Evolutionary conservation across 768 basidiomycete genomes (phyloP).

Genomic region (Kwoniella dejecticola): DNA sequence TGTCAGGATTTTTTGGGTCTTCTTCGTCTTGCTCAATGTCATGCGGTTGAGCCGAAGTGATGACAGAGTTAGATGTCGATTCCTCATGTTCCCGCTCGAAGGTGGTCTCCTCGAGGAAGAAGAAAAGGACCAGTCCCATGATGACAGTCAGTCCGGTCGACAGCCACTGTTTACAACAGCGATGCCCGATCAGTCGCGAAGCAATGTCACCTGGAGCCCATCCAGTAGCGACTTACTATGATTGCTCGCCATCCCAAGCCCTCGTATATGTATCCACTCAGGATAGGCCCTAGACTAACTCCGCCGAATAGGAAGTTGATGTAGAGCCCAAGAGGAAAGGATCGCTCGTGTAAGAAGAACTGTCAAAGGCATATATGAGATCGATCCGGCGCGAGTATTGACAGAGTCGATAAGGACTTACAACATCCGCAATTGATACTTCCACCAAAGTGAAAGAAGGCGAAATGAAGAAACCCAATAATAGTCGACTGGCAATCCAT

Average conservation of each 20-base stretch:
- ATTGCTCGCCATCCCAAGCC: constrained; percentile 22
- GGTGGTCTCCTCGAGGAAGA: constrained; percentile 27
- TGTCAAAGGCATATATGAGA: not conserved
- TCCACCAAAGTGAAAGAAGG: constrained; percentile 25
- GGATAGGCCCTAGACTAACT: constrained; percentile 14
- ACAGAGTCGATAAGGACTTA: not conserved
- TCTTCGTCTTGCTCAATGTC: not conserved
- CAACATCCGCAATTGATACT: constrained; percentile 24
- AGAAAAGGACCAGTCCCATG: constrained; percentile 25
- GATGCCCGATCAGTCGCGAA: not conserved
- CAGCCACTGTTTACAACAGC: constrained; percentile 9
- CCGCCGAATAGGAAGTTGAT: constrained; percentile 17
- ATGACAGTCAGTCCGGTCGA: constrained; percentile 9
- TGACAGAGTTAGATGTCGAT: not conserved
- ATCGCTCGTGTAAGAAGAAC: constrained; percentile 11
- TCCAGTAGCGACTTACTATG: constrained; percentile 5
- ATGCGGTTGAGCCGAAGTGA: not conserved
- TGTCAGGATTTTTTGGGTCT: constrained; percentile 4
- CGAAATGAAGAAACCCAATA: constrained; percentile 19
- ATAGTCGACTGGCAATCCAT: constrained; percentile 22
- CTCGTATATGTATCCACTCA: constrained; percentile 21
- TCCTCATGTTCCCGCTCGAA: constrained; percentile 8
- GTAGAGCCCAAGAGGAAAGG: constrained; percentile 16
- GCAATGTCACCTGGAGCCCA: not conserved
- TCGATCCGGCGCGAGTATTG: not conserved